phyloP scores from a whole-genome alignment of 371 early-diverging fungal species.

The Mortierella sp. region DNA sequence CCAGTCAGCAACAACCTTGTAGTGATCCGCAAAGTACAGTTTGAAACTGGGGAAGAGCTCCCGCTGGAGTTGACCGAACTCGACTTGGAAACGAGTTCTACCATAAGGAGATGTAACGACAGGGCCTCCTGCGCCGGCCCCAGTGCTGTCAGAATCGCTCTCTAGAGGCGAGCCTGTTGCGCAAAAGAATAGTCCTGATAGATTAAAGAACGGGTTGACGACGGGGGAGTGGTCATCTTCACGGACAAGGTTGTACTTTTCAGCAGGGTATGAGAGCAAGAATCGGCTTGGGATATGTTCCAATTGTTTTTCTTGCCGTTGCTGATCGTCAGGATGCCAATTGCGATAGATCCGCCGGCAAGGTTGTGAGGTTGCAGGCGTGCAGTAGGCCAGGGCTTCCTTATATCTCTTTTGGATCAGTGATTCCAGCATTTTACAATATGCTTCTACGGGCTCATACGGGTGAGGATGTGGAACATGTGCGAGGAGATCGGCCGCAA shows the following conservation, averaged over 20 bases:
- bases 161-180: constrained; percentile 42
- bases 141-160: constrained; percentile 30
- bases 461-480: constrained; percentile 27
- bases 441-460: constrained; percentile 46
- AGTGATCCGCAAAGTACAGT: constrained; percentile 54
- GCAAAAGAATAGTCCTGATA: constrained; percentile 52
- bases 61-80: constrained; percentile 51
- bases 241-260: constrained; percentile 55
- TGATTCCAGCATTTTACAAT: constrained; percentile 45
- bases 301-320: constrained; percentile 49
- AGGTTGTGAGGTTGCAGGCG: constrained; percentile 53
- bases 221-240: constrained; percentile 52
- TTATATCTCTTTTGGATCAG: constrained; percentile 46
- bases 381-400: constrained; percentile 50
- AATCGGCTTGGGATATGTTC: constrained; percentile 46
- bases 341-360: constrained; percentile 54
- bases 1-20: constrained; percentile 54
- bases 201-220: constrained; percentile 51
- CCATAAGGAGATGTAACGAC: constrained; percentile 52
- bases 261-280: constrained; percentile 55
- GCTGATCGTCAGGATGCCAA: constrained; percentile 57
- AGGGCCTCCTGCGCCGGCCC: constrained; percentile 53
- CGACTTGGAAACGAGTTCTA: constrained; percentile 52
- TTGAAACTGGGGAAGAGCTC: constrained; percentile 46
- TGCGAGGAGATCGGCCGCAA: constrained; percentile 31